A percentile compares a stretch with the other conserved stretches of the same genome.
Evolutionary conservation across 208 protist genomes (phyloP).

Genomic region (Blechomonas ayalai): DNA sequence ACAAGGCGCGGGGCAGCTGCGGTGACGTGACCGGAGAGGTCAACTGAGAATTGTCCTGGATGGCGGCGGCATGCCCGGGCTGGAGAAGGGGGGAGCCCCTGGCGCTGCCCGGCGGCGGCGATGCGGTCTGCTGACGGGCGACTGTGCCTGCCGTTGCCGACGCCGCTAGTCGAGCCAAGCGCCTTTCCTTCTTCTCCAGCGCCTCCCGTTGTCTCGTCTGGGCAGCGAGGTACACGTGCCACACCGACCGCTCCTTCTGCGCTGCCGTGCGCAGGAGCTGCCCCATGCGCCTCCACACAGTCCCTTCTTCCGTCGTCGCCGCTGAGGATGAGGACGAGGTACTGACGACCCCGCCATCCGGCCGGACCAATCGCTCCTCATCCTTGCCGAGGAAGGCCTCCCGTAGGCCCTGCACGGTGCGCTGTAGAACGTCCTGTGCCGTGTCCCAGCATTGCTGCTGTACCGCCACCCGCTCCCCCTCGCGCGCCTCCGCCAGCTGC

Average conservation of each 20-base stretch:
- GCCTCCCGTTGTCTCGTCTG: conserved; percentile 19
- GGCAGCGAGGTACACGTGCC: conserved; percentile 37
- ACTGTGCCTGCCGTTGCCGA: conserved; percentile 8
- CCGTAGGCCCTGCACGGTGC: conserved; percentile 12
- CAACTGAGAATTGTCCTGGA: too few species aligned
- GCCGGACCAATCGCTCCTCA: neutral
- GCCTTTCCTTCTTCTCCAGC: conserved; percentile 3
- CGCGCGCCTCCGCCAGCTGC: conserved; percentile 3
- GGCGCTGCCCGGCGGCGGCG: neutral
- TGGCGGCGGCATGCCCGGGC: neutral
- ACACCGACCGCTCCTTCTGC: conserved; percentile 42
- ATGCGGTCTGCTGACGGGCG: neutral
- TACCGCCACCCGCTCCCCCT: conserved; percentile 3
- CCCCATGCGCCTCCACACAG: conserved; percentile 26
- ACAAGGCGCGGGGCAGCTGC: conserved; percentile 1
- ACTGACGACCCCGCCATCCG: neutral
- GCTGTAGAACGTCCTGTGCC: conserved; percentile 10
- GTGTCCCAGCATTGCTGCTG: conserved; percentile 10
- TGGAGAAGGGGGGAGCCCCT: neutral
- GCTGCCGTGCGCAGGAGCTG: conserved; percentile 44
- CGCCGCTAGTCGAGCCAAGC: conserved; percentile 12
- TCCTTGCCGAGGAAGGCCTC: neutral
- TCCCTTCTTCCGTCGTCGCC: conserved; percentile 7
- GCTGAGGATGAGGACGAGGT: neutral
- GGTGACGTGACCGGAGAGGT: neutral